Percentiles rank a stretch among this genome's conserved stretches.
phyloP scores from a whole-genome alignment of 2,329 filamentous ascomycete genomes.

The Pestalotiopsis fici region DNA sequence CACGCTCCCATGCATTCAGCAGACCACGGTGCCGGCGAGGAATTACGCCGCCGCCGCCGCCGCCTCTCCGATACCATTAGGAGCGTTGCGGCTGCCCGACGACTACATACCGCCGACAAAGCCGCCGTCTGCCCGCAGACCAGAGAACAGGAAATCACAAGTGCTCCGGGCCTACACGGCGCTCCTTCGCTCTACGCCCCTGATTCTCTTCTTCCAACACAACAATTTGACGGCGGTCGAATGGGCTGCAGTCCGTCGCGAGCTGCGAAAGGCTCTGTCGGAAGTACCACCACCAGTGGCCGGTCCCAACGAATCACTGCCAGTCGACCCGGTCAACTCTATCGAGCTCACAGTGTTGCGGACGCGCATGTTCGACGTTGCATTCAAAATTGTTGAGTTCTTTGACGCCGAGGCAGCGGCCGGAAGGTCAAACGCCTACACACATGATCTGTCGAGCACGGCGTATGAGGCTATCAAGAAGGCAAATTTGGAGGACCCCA shows the following conservation, averaged over 20 bases:
- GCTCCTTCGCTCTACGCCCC: constrained; percentile 78
- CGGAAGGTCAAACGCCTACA: constrained; percentile 38
- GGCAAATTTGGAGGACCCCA: constrained; percentile 25
- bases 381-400: constrained; percentile 84
- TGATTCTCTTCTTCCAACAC: constrained; percentile 81
- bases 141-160: constrained; percentile 89
- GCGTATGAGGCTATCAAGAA: constrained; percentile 51
- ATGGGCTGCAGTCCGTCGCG: constrained; percentile 72
- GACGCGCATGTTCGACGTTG: constrained; percentile 85
- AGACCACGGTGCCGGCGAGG: constrained; percentile 10
- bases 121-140: constrained; percentile 82
- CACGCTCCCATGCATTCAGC: not conserved
- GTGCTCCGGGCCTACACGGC: constrained; percentile 85
- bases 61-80: constrained; percentile 17
- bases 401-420: constrained; percentile 55
- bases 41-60: constrained; percentile 29
- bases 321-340: constrained; percentile 53
- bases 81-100: constrained; percentile 37
- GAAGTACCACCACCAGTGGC: constrained; percentile 37
- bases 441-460: constrained; percentile 55
- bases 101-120: constrained; percentile 68
- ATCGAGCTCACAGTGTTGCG: constrained; percentile 83
- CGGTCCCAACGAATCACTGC: constrained; percentile 37
- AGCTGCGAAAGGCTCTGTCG: constrained; percentile 55
- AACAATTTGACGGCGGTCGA: constrained; percentile 72